Percentiles rank a stretch among this genome's conserved stretches.
These are phyloP conservation scores for Leccinum broughii DNA, from an alignment of 768 basidiomycete species.

Conservation along the genomic window DNA sequence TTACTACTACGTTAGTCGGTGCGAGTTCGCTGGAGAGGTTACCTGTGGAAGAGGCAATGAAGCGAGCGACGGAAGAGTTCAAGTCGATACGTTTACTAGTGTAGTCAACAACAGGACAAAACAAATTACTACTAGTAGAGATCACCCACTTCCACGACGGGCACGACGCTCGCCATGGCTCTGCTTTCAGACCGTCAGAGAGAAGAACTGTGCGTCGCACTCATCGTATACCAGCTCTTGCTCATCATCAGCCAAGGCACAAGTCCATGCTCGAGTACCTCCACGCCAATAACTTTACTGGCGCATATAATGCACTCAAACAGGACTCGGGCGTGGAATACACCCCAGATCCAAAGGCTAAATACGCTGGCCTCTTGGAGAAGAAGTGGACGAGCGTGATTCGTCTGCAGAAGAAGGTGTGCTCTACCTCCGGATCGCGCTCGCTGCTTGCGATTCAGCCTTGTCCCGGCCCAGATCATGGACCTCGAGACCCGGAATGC, in stretches of 20 bases:
- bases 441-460: conserved; percentile 6
- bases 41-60: conserved; percentile 27
- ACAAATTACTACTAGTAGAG: conserved; percentile 23
- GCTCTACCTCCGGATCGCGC: background rate
- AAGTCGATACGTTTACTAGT: conserved; percentile 27
- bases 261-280: conserved; percentile 82
- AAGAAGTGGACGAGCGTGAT: conserved; percentile 99
- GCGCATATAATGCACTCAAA: conserved; percentile 62
- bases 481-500: conserved; percentile 87
- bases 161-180: conserved; percentile 32
- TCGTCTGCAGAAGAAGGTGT: conserved; percentile 90
- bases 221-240: conserved; percentile 7
- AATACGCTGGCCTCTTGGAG: conserved; percentile 84
- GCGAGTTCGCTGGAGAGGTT: conserved; percentile 29
- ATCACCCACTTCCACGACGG: conserved; percentile 5
- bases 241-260: conserved; percentile 48
- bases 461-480: conserved; percentile 67
- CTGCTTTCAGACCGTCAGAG: conserved; percentile 47
- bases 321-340: conserved; percentile 59
- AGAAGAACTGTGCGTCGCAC: conserved; percentile 46
- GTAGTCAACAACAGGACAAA: conserved; percentile 32
- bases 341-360: conserved; percentile 82
- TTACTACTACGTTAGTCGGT: conserved; percentile 13
- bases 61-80: conserved; percentile 19
- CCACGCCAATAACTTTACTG: conserved; percentile 60